Conservation (phyloP, 129 eudicot genomes). For the Helichrysum umbraculigerum region DNA sequence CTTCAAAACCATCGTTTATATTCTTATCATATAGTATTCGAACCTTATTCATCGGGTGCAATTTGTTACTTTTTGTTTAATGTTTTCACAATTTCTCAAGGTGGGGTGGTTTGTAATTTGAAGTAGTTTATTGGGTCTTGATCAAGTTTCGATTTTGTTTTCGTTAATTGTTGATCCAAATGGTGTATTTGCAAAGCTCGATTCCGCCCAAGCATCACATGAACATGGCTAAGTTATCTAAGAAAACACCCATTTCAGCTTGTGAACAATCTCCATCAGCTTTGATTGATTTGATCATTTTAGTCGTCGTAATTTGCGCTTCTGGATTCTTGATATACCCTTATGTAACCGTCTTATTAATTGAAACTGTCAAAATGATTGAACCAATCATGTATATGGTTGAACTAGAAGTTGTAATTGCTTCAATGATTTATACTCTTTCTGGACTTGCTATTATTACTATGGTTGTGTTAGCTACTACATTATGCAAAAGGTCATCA, state of each 20-base stretch:
- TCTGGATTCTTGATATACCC: constrained; percentile 66
- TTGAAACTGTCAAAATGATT: constrained; percentile 30
- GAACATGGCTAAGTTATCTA: constrained; percentile 44
- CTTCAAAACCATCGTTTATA: constrained; percentile 15
- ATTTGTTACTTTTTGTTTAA: neutral
- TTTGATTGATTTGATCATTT: constrained; percentile 58
- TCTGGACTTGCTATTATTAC: constrained; percentile 46
- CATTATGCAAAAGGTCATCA: constrained; percentile 22
- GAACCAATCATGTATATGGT: constrained; percentile 30
- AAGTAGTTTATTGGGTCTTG: constrained; percentile 15
- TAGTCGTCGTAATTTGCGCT: constrained; percentile 66
- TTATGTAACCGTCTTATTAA: constrained; percentile 29
- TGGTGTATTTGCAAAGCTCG: constrained; percentile 53
- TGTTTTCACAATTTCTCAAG: neutral
- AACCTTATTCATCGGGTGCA: constrained; percentile 19
- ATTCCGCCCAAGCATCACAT: constrained; percentile 38
- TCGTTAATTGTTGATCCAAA: constrained; percentile 35
- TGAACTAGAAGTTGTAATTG: constrained; percentile 42
- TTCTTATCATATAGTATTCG: too few species aligned
- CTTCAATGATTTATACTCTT: constrained; percentile 58
- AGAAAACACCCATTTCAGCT: constrained; percentile 34
- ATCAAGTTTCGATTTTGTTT: constrained; percentile 19
- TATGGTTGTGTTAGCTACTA: constrained; percentile 46
- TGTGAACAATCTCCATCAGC: constrained; percentile 73
- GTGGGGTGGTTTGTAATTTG: constrained; percentile 41